Conservation (phyloP, 208 protist genomes). For the Porcisia deanei region DNA sequence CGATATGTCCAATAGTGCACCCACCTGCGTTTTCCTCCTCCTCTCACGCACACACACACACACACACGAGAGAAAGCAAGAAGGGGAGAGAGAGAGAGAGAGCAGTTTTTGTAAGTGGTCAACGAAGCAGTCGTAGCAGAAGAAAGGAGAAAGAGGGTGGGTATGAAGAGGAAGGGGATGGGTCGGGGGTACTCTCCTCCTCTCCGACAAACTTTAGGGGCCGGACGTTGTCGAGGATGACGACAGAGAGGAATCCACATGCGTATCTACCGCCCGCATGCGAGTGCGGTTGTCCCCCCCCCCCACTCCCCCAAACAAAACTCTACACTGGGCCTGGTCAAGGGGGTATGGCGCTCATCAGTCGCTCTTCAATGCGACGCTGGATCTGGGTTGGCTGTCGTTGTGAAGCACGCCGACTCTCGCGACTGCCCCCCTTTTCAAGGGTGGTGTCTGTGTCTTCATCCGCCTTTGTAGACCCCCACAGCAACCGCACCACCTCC, state of each 20-base stretch:
- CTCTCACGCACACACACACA: not conserved
- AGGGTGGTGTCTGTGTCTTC: not conserved
- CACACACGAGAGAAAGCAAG: too few species aligned
- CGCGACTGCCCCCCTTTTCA: not conserved
- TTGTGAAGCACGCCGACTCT: not conserved
- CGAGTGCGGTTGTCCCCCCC: not conserved
- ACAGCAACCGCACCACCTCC: conserved; percentile 64
- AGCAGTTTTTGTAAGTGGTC: not conserved
- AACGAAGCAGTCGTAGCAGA: not conserved
- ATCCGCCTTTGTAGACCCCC: not conserved
- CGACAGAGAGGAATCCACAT: not conserved
- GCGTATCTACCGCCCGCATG: not conserved
- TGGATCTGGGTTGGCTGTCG: conserved; percentile 9
- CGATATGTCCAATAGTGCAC: too few species aligned
- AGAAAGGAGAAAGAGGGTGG: not conserved
- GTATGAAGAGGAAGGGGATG: not conserved
- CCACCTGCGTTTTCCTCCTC: not conserved
- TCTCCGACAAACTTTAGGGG: not conserved
- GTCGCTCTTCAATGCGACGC: conserved; percentile 19
- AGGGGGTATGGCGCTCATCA: not conserved
- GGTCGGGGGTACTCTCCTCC: not conserved
- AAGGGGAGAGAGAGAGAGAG: not conserved
- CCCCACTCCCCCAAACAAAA: too few species aligned
- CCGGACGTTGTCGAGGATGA: not conserved
- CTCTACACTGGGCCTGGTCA: not conserved